These are phyloP conservation scores for Russula lepida DNA, from an alignment of 768 basidiomycete species.

Conservation along the genomic window DNA sequence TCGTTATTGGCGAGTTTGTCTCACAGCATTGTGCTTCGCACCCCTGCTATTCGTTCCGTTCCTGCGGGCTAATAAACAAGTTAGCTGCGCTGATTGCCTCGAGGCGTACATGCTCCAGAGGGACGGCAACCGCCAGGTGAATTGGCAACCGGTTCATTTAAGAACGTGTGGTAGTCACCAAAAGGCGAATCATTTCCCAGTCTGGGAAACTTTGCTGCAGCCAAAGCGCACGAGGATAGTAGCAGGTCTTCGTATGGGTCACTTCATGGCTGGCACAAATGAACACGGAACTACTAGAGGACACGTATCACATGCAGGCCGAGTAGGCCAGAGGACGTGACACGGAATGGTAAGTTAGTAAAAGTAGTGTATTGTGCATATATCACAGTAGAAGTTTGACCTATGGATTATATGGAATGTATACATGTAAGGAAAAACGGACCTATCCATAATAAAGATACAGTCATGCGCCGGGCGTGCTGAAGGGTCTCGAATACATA, in stretches of 20 bases:
- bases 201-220: neutral
- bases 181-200: neutral
- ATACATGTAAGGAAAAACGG: conserved; percentile 5
- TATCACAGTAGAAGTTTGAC: neutral
- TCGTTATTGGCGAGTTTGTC: neutral
- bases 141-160: conserved; percentile 5
- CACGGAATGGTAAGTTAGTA: neutral
- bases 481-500: conserved; percentile 13
- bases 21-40: neutral
- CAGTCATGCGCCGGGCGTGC: conserved; percentile 14
- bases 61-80: neutral
- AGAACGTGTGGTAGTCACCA: conserved; percentile 1
- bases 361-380: neutral
- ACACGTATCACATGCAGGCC: neutral
- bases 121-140: conserved; percentile 13
- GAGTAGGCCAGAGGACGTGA: neutral
- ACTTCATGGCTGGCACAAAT: neutral
- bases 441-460: conserved; percentile 2
- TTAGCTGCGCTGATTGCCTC: conserved; percentile 16
- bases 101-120: conserved; percentile 16
- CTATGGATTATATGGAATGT: conserved; percentile 12
- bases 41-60: neutral
- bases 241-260: conserved; percentile 5
- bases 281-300: neutral
- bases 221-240: conserved; percentile 8